phyloP scores from a whole-genome alignment of 2,329 filamentous ascomycete genomes.

The Fusarium beomiforme region DNA sequence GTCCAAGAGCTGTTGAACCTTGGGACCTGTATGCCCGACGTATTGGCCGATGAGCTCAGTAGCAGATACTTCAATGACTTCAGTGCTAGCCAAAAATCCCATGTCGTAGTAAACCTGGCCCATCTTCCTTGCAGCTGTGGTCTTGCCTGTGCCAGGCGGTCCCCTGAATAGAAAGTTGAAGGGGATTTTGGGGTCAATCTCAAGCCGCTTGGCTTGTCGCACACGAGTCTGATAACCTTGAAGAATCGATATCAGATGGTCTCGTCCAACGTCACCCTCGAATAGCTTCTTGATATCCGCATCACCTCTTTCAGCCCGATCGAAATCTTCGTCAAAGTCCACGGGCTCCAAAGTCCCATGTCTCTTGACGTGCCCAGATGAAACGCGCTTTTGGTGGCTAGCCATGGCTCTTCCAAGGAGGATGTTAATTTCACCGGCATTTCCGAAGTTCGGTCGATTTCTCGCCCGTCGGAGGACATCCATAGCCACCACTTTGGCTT shows the following conservation, averaged over 20 bases:
- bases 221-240: slow-evolving; percentile 63
- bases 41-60: slow-evolving; percentile 76
- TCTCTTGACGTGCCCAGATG: slow-evolving; percentile 27
- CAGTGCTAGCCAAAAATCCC: slow-evolving; percentile 68
- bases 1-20: slow-evolving; percentile 67
- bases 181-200: slow-evolving; percentile 58
- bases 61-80: slow-evolving; percentile 73
- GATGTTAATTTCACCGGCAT: slow-evolving; percentile 77
- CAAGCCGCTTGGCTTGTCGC: slow-evolving; percentile 35
- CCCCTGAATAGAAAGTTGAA: slow-evolving; percentile 78
- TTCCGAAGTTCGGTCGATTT: slow-evolving; percentile 76
- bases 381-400: slow-evolving; percentile 37
- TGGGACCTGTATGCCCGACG: slow-evolving; percentile 75
- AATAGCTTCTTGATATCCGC: slow-evolving; percentile 66
- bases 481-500: slow-evolving; percentile 63
- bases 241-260: slow-evolving; percentile 62
- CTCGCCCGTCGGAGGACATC: slow-evolving; percentile 68
- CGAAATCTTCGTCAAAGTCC: slow-evolving; percentile 75
- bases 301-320: slow-evolving; percentile 51
- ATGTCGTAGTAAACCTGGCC: slow-evolving; percentile 80
- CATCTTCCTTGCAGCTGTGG: slow-evolving; percentile 77
- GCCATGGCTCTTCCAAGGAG: slow-evolving; percentile 33
- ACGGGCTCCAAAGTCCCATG: slow-evolving; percentile 78
- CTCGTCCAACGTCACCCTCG: slow-evolving; percentile 66
- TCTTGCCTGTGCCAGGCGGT: slow-evolving; percentile 76